phyloP scores from a whole-genome alignment of 1,284 basidiomycete species.

The Peniophora sp. region DNA sequence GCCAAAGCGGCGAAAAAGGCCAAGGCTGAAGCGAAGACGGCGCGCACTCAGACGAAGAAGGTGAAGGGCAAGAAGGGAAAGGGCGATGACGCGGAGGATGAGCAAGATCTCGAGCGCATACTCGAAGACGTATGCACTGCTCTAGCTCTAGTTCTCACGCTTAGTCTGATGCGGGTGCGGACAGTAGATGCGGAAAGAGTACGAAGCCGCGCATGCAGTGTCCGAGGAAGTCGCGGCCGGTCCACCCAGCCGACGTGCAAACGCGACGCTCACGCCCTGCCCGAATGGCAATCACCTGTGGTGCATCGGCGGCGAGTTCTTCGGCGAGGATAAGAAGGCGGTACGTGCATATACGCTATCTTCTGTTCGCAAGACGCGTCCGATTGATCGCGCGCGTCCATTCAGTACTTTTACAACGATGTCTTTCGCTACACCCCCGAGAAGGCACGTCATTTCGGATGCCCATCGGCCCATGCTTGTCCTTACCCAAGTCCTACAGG shows the following conservation, averaged over 20 bases:
- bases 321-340: slow-evolving; percentile 74
- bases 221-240: slow-evolving; percentile 72
- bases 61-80: not conserved
- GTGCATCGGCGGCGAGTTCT: slow-evolving; percentile 81
- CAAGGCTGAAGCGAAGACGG: not conserved
- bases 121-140: slow-evolving; percentile 2
- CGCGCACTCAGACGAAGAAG: not conserved
- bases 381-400: not conserved
- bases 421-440: slow-evolving; percentile 77
- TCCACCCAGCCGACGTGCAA: slow-evolving; percentile 74
- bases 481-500: slow-evolving; percentile 25
- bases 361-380: slow-evolving; percentile 6
- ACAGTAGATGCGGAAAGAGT: slow-evolving; percentile 66
- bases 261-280: slow-evolving; percentile 73
- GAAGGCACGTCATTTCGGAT: slow-evolving; percentile 46
- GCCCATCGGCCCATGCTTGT: no score
- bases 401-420: slow-evolving; percentile 72
- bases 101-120: not conserved
- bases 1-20: not conserved
- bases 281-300: slow-evolving; percentile 74
- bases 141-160: not conserved
- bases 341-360: slow-evolving; percentile 31
- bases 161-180: not conserved
- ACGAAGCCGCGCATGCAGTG: slow-evolving; percentile 68
- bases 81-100: not conserved